These are phyloP conservation scores for Penicillium sclerotiorum DNA, from an alignment of 2,329 filamentous ascomycete genomes.

Conservation along the genomic window DNA sequence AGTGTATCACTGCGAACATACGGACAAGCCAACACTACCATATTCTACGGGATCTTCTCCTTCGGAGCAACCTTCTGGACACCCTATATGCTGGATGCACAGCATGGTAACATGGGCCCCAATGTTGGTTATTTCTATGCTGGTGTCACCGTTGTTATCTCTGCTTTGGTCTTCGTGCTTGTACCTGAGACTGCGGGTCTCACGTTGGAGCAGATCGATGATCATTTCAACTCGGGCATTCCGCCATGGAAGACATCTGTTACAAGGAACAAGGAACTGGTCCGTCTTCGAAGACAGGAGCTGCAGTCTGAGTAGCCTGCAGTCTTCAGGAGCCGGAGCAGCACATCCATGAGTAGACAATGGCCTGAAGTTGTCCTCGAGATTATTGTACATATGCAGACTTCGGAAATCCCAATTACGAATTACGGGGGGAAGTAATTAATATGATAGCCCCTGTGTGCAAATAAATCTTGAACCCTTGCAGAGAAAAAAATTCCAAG, in stretches of 20 bases:
- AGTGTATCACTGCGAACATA: constrained; percentile 30
- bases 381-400: too few species aligned
- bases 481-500: too few species aligned
- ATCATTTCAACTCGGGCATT: constrained; percentile 22
- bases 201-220: constrained; percentile 33
- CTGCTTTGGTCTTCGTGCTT: constrained; percentile 19
- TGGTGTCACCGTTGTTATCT: constrained; percentile 21
- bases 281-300: background rate
- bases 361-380: too few species aligned
- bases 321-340: too few species aligned
- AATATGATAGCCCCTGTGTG: too few species aligned
- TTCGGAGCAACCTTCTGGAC: constrained; percentile 29
- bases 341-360: too few species aligned
- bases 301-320: too few species aligned
- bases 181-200: constrained; percentile 31
- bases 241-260: constrained; percentile 30
- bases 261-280: constrained; percentile 18
- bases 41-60: constrained; percentile 26
- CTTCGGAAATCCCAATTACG: too few species aligned
- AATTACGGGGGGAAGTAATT: too few species aligned
- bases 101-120: constrained; percentile 31
- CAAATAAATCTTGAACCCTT: too few species aligned
- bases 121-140: constrained; percentile 36
- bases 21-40: constrained; percentile 28
- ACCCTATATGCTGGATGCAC: constrained; percentile 27